Percentiles rank a stretch among this genome's conserved stretches.
Evolutionary conservation across 2,329 filamentous ascomycete species (phyloP).

Genomic region (Botrytis byssoidea): DNA sequence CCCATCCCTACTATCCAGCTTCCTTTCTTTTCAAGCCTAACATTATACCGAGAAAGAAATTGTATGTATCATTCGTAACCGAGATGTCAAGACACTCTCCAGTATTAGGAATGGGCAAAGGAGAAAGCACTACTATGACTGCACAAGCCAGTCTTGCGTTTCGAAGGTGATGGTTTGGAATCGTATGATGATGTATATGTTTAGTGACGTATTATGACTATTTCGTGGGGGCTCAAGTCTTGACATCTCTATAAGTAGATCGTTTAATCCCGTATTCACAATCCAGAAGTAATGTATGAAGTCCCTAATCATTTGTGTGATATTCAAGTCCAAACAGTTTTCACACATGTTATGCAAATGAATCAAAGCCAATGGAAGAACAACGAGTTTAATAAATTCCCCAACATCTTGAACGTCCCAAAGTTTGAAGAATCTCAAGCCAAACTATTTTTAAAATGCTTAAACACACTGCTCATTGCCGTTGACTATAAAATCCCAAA

Average conservation of each 20-base stretch:
- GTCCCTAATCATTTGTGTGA: background rate
- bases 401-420: background rate
- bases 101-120: background rate
- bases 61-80: background rate
- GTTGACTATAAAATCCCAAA: background rate
- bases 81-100: no score
- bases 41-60: background rate
- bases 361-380: background rate
- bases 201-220: background rate
- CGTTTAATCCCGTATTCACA: background rate
- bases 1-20: background rate
- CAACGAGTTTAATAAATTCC: background rate
- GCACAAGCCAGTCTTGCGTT: no score
- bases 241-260: background rate
- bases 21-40: background rate
- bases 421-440: rapidly evolving
- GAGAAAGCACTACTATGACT: background rate
- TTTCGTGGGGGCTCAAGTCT: no score
- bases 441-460: rapidly evolving
- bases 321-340: background rate
- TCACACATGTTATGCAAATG: background rate
- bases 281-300: background rate
- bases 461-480: background rate
- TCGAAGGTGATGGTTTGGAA: no score
- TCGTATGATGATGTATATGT: background rate